Base-by-base conservation (phyloP, 345 rosid genomes). In the Citrus hindsii region DNA sequence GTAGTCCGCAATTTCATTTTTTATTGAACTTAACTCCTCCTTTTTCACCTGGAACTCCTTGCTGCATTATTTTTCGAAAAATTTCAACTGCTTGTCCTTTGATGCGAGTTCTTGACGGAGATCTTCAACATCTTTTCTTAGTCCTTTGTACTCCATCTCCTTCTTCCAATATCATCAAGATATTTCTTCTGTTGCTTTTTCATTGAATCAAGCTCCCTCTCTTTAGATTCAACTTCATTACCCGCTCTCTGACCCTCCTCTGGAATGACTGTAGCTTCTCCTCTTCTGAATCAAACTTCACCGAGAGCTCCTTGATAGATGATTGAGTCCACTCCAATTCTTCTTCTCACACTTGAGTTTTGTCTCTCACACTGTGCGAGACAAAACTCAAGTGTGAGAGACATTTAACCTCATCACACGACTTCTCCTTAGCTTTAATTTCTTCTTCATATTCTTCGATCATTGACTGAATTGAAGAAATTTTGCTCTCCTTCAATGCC, bases 201-300 rank as follows among this genome's bases (percentile, higher is more conserved):
- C 64, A 81, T 35, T 16, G 80, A 64, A 69, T 27, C 9, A 28
- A 87, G 81, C 27, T 81, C 48, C 69, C 61, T 38, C 78, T 80
- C 71, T 78, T 62, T 79, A 37, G 64, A 81, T 51, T 73, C 75
- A 40, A 76, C 38, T 18, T 79, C 48, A 42, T 73, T 18, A n/a
- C 40, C n/a, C 19, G n/a, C 58, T 16, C 40, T 27, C 61, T 68
- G 46, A 76, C 40, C 40, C 7, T n/a, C 28, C 13, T 46, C 55
- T 66, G 16, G 18, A 46, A 12, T 53, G 58, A 53, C 58, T 53
- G 67, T 62, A 86, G 65, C 28, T 82, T 64, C 51, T 65, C 40
- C 80, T 71, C 74, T 73, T 76, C 27, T 37, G 63, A 56, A 16
- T 46, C 51, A 9, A 82, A 82, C 63, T 83, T 78, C 6, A 58